Base-by-base conservation (phyloP, 192 early-diverging fungal species). In the Anaeromyces robustus region DNA sequence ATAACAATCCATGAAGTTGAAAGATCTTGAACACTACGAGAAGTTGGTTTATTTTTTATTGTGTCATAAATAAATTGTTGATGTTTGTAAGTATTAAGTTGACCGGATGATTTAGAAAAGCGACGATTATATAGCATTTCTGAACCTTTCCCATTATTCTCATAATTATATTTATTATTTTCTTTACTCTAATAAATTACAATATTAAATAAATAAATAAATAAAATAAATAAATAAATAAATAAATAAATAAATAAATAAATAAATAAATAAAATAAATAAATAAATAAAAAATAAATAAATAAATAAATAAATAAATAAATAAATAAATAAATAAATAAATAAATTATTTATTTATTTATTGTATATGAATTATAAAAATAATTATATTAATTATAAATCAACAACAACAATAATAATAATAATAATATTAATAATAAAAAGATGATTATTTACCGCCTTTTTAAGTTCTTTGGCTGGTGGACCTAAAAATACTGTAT, bases 401-500 rank as follows among this genome's bases (percentile, higher is more conserved):
- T 12, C 1, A 39, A 39, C 1, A 39, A 39, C 1, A 39, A 39
- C 1, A 39, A 39, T 14, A 39, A 39, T 14, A 39, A 39, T 14
- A 39, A 39, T 39, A 39, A 39, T 39, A 39, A 14, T 39, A 39
- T 14, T 39, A 39, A 14, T 39, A 39, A 39, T 39, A 39, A 39
- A 1, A 39, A 14, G 16, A 14, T 1, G 7, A 39, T 12, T 39
- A 39, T 4, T 0, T n/a, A 68, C 52, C 26, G 52, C 52, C 18
- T n/a, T 68, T n/a, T 68, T 68, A 68, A 68, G 52, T n/a, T 68
- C 52, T n/a, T 82, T 82, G 41, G 78, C 77, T 30, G 84, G 83
- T 16, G 90, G 90, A 16, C 88, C 89, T 29, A 95, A 78, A 81
- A 95, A 95, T 0, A 92, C 90, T 0, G 92, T 95, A 77, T 90